Percentiles rank a stretch among this genome's conserved stretches.
phyloP scores from a whole-genome alignment of 176 grass and related monocot genomes.

The Juncus effusus region DNA sequence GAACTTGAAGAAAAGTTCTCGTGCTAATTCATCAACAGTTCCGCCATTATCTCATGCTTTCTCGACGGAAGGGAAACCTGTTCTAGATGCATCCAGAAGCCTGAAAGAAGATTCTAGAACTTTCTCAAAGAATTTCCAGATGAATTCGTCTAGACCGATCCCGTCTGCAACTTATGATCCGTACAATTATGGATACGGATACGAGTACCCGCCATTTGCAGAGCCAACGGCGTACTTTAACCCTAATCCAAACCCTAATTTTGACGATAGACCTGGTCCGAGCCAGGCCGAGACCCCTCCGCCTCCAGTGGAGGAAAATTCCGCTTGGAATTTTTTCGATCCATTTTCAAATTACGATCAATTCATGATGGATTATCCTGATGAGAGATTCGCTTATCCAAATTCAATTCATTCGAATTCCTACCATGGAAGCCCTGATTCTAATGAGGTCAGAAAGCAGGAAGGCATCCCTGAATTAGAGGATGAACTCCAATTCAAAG shows the following conservation, averaged over 20 bases:
- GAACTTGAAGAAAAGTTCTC: not conserved
- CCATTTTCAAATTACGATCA: slow-evolving; percentile 51
- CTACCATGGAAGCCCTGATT: slow-evolving; percentile 43
- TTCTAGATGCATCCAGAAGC: slow-evolving; percentile 14
- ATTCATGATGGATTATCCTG: slow-evolving; percentile 34
- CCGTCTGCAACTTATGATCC: slow-evolving; percentile 8
- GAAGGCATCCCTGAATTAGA: slow-evolving; percentile 96
- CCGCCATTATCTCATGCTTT: slow-evolving; percentile 21
- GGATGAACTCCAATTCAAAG: slow-evolving; percentile 50
- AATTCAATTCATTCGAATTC: slow-evolving; percentile 24
- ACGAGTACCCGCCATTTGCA: slow-evolving; percentile 26
- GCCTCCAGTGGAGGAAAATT: slow-evolving; percentile 30
- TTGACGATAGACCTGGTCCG: slow-evolving; percentile 17
- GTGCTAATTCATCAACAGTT: slow-evolving; percentile 12
- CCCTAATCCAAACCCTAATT: slow-evolving; percentile 22
- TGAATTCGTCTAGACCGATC: not conserved
- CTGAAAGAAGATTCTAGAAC: slow-evolving; percentile 15
- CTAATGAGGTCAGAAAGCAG: slow-evolving; percentile 48
- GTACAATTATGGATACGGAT: slow-evolving; percentile 38
- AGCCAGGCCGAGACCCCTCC: slow-evolving; percentile 39
- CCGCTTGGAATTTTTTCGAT: slow-evolving; percentile 72
- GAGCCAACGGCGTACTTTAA: slow-evolving; percentile 9
- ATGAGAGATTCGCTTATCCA: slow-evolving; percentile 13
- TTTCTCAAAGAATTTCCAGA: not conserved
- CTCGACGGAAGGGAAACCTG: slow-evolving; percentile 16